Evolutionary conservation across 345 rosid genomes (phyloP).

Genomic region (Limnanthes douglasii): DNA sequence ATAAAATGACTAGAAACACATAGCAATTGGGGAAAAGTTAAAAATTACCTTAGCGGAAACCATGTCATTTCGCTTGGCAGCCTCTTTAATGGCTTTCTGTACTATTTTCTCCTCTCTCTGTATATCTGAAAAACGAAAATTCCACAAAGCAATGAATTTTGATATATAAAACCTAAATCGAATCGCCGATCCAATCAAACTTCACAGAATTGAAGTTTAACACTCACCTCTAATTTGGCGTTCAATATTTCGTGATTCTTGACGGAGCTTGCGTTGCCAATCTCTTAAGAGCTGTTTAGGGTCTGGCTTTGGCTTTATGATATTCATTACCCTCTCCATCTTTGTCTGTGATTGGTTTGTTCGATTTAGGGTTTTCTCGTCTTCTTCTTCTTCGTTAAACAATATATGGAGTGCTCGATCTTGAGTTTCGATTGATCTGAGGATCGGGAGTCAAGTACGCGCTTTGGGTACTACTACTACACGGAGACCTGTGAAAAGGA

Average conservation of each 20-base stretch:
- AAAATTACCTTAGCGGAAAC: constrained; percentile 73
- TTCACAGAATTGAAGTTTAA: too few relatives aligned
- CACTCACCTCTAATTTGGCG: constrained; percentile 87
- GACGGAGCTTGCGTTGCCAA: constrained; percentile 92
- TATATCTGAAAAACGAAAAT: constrained; percentile 40
- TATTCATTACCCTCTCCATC: constrained; percentile 76
- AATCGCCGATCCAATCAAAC: neutral
- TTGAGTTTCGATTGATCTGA: too few relatives aligned
- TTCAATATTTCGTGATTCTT: constrained; percentile 78
- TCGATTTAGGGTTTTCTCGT: neutral
- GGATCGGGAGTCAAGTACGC: too few relatives aligned
- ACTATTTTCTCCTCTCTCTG: constrained; percentile 79
- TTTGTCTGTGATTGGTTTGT: neutral
- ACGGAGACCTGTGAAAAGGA: too few relatives aligned
- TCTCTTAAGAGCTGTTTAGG: constrained; percentile 73
- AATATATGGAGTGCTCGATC: too few relatives aligned
- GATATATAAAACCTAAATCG: too few relatives aligned
- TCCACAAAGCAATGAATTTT: neutral
- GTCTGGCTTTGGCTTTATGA: constrained; percentile 69
- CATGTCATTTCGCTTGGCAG: constrained; percentile 85
- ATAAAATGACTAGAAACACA: neutral
- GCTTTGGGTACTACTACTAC: too few relatives aligned
- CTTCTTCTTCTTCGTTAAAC: neutral
- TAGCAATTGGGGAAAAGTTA: neutral
- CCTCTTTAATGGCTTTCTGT: constrained; percentile 80